These are phyloP conservation scores for Pythium phragmiticola DNA, from an alignment of 352 stramenopile species.

Conservation along the genomic window DNA sequence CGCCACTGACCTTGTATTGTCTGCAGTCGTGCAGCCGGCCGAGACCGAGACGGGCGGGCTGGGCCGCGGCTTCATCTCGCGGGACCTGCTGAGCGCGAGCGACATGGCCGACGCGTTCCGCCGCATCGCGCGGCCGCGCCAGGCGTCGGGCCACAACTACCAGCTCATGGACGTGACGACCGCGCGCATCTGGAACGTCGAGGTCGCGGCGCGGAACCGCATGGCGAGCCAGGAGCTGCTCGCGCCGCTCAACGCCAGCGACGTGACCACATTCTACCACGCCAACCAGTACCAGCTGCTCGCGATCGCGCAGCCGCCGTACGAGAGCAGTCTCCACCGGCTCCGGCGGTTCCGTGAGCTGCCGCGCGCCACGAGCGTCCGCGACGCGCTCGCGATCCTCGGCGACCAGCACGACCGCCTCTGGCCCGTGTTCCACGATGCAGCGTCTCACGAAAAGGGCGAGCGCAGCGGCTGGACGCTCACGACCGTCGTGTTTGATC, in stretches of 20 bases:
- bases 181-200: slow-evolving; percentile 61
- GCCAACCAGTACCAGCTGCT: slow-evolving; percentile 78
- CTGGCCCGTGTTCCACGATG: slow-evolving; percentile 69
- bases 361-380: slow-evolving; percentile 35
- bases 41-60: slow-evolving; percentile 60
- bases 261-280: slow-evolving; percentile 55
- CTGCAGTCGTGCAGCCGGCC: slow-evolving; percentile 58
- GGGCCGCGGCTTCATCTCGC: slow-evolving; percentile 68
- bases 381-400: slow-evolving; percentile 51
- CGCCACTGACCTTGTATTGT: slow-evolving; percentile 3
- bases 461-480: slow-evolving; percentile 75
- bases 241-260: slow-evolving; percentile 1
- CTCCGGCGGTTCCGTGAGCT: slow-evolving; percentile 60
- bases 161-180: slow-evolving; percentile 65
- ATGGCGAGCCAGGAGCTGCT: slow-evolving; percentile 44
- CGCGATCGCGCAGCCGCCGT: slow-evolving; percentile 53
- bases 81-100: slow-evolving; percentile 48
- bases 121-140: slow-evolving; percentile 45
- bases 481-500: slow-evolving; percentile 65
- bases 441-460: slow-evolving; percentile 46
- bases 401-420: slow-evolving; percentile 59
- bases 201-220: slow-evolving; percentile 63
- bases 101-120: slow-evolving; percentile 48
- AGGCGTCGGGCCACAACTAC: slow-evolving; percentile 74
- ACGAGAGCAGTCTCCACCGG: slow-evolving; percentile 67